These are phyloP conservation scores for Aspergillus brunneoviolaceus DNA, from an alignment of 2,329 filamentous ascomycete genomes.

Conservation along the genomic window DNA sequence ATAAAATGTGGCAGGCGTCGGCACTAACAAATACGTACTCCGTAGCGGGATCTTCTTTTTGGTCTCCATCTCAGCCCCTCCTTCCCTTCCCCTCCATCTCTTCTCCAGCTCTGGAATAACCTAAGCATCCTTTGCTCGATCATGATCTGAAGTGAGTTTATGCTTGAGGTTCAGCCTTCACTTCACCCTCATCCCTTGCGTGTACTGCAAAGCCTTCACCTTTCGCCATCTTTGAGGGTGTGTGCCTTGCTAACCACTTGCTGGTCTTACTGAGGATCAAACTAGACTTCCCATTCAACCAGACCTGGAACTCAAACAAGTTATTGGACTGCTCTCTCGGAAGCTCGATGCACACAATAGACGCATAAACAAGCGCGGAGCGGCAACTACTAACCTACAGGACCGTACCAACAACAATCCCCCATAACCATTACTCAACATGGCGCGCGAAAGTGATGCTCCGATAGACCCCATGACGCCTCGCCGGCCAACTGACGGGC, in stretches of 20 bases:
- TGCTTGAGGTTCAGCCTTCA: no score
- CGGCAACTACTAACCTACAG: not conserved
- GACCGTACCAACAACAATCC: not conserved
- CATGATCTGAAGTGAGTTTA: not conserved
- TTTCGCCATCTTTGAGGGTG: not conserved
- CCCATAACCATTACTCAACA: slow-evolving; percentile 28
- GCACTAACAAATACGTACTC: slow-evolving; percentile 8
- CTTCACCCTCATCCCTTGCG: not conserved
- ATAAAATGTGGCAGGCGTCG: slow-evolving; percentile 21
- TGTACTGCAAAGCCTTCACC: not conserved
- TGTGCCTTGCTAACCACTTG: not conserved
- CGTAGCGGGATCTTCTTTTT: slow-evolving; percentile 7
- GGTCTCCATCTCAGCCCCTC: not conserved
- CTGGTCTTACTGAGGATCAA: not conserved
- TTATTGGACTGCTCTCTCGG: not conserved
- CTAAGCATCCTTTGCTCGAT: not conserved
- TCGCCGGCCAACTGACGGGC: slow-evolving; percentile 34
- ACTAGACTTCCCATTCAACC: not conserved
- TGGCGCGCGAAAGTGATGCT: slow-evolving; percentile 55
- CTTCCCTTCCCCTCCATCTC: slow-evolving; percentile 4
- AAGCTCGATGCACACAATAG: not conserved
- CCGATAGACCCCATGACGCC: slow-evolving; percentile 37
- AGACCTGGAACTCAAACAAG: not conserved
- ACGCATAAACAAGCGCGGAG: not conserved
- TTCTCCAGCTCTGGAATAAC: not conserved